These are phyloP conservation scores for Stephanodiscus triporus DNA, from an alignment of 108 stramenopile species.

Conservation along the genomic window DNA sequence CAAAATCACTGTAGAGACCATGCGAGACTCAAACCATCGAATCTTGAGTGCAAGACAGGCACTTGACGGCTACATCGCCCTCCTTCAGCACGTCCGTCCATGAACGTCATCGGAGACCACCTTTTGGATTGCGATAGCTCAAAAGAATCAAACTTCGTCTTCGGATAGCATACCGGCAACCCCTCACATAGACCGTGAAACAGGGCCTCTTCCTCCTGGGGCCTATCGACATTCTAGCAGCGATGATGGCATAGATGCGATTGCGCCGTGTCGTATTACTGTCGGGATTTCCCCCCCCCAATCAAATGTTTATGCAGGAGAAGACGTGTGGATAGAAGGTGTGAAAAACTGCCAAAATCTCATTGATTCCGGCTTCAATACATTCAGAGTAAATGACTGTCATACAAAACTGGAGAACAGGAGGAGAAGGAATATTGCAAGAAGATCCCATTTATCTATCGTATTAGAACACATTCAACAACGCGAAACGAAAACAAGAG, in stretches of 20 bases:
- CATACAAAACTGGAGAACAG: conserved; percentile 1
- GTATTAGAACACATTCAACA: conserved; percentile 6
- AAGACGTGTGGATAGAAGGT: conserved; percentile 37
- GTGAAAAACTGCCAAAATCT: conserved; percentile 48
- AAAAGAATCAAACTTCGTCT: not conserved
- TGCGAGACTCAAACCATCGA: too few relatives aligned
- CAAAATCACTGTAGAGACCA: too few relatives aligned
- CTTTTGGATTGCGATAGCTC: conserved; percentile 39
- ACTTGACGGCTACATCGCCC: too few relatives aligned
- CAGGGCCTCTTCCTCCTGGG: conserved; percentile 39
- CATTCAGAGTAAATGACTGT: conserved; percentile 44
- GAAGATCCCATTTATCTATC: conserved; percentile 2
- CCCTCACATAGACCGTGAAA: conserved; percentile 30
- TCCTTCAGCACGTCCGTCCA: too few relatives aligned
- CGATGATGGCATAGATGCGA: conserved; percentile 16
- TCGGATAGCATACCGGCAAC: conserved; percentile 28
- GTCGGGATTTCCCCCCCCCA: conserved; percentile 23
- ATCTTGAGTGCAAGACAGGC: not conserved
- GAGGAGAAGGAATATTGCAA: not conserved
- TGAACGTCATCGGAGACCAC: conserved; percentile 45
- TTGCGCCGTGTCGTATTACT: conserved; percentile 20
- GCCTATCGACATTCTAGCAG: conserved; percentile 23
- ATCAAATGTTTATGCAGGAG: conserved; percentile 2
- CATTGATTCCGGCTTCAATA: conserved; percentile 74
- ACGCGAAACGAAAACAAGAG: conserved; percentile 1